These are phyloP conservation scores for Candida vaughaniae DNA, from an alignment of 805 yeast species.

Conservation along the genomic window DNA sequence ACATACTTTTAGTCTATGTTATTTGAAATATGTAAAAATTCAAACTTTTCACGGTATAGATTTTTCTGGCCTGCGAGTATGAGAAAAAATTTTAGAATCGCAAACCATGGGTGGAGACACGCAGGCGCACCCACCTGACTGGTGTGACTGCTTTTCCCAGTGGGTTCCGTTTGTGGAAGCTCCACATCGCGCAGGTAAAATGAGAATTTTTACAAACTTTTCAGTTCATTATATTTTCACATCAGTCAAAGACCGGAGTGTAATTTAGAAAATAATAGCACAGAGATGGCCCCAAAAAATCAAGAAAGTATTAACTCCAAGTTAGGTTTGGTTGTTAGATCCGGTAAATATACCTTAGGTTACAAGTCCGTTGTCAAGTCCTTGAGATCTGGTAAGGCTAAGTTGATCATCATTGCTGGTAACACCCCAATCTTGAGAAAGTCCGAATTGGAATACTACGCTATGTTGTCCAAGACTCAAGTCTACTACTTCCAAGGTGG, in stretches of 20 bases:
- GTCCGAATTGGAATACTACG: slow-evolving; percentile 99
- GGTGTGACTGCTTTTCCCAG: slow-evolving; percentile 12
- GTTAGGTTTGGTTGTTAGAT: slow-evolving; percentile 96
- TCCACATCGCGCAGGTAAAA: background rate
- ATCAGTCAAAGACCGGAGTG: slow-evolving; percentile 85
- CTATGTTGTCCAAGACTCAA: slow-evolving; percentile 97
- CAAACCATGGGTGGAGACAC: slow-evolving; percentile 2
- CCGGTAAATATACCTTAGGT: slow-evolving; percentile 99
- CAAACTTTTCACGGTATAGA: slow-evolving; percentile 9
- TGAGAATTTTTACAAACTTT: slow-evolving; percentile 5
- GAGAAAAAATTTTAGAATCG: slow-evolving; percentile 2
- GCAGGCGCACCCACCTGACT: slow-evolving; percentile 4
- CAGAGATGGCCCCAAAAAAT: slow-evolving; percentile 99
- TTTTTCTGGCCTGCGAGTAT: slow-evolving; percentile 7
- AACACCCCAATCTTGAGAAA: slow-evolving; percentile 99
- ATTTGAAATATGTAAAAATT: slow-evolving; percentile 10
- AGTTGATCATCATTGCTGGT: slow-evolving; percentile 96
- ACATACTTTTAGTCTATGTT: slow-evolving; percentile 10
- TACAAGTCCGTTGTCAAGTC: slow-evolving; percentile 99
- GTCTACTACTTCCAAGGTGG: slow-evolving; percentile 99
- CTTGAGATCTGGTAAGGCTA: slow-evolving; percentile 98
- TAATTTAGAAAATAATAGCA: slow-evolving; percentile 46
- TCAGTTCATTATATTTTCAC: slow-evolving; percentile 8
- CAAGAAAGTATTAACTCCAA: slow-evolving; percentile 96
- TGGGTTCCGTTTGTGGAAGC: no score